Base-by-base conservation (phyloP, 2,329 filamentous ascomycete species). In the Sclerotinia spermophila region DNA sequence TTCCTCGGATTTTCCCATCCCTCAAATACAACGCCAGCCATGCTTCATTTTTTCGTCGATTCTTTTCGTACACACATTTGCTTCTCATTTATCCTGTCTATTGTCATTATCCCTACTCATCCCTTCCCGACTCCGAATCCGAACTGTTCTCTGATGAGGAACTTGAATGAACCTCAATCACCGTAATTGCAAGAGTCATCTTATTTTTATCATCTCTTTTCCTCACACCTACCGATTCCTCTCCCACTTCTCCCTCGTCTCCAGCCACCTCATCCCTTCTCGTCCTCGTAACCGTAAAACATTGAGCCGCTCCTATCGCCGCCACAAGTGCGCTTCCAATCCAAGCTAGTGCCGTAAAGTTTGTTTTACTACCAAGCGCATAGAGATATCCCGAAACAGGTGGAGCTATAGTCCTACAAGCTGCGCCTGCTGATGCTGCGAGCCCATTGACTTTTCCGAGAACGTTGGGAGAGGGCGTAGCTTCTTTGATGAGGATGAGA, bases 401-500 rank as follows among this genome's bases (percentile, higher is more conserved):
- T 8, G 89, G 89, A 0, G 89, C 88, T 17, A 91, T 81, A 80
- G 91, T 92, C 70, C 90, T 84, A 75, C 88, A 91, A 10, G 86
- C 88, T 10, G 88, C 89, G 38, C 88, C 88, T 3, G 87, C 88
- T 71, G 87, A 89, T 66, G 89, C 89, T 33, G 89, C 88, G 58
- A 91, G 79, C 6, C 89, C 89, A 72, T 91, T 91, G 75, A 91
- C 86, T 75, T 85, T 88, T 67, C 89, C 89, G 53, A 90, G 81
- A 10, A 88, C 84, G 56, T 81, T 82, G 10, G 83, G 81, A 44
- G 82, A 84, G 2, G 88, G 87, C 0, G 87, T 89, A 2, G 87
- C 87, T 76, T 90, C 87, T 79, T 91, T 91, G 82, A 91, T 86
- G 44, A 90, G 82, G 74, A 91, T 91, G 59, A 91, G 82, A 51